Evolutionary conservation across 495 filamentous ascomycete genomes (phyloP).

Genomic region (Penicilliopsis zonata): DNA sequence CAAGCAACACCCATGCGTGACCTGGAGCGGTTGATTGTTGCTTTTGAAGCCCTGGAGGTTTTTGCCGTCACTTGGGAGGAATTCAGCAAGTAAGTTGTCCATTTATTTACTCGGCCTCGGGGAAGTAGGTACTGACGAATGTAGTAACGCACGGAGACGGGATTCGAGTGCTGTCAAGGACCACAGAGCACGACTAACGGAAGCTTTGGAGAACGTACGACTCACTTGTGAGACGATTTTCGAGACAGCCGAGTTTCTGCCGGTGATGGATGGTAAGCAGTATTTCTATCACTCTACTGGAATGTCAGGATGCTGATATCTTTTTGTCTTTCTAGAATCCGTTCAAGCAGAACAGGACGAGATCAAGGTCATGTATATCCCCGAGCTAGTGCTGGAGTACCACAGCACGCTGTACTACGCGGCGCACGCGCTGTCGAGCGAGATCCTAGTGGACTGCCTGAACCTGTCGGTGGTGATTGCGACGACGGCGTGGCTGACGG

Average conservation of each 20-base stretch:
- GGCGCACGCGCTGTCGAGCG: conserved; percentile 49
- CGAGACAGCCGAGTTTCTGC: conserved; percentile 25
- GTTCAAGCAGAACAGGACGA: conserved; percentile 31
- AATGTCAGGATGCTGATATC: too few species aligned
- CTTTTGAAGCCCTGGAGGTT: conserved; percentile 53
- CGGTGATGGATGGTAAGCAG: conserved; percentile 23
- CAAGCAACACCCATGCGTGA: conserved; percentile 57
- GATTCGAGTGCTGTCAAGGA: conserved; percentile 24
- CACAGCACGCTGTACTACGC: conserved; percentile 59
- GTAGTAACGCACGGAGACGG: conserved; percentile 19
- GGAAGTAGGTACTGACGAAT: conserved; percentile 5
- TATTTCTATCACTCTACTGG: too few species aligned
- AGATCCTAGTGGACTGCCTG: conserved; percentile 63
- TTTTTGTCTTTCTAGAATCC: conserved; percentile 14
- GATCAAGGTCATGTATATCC: conserved; percentile 64
- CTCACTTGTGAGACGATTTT: too few species aligned
- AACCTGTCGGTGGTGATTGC: conserved; percentile 58
- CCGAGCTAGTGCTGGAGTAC: conserved; percentile 73
- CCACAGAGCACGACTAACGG: conserved; percentile 19
- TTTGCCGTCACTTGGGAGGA: conserved; percentile 39
- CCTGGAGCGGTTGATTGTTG: conserved; percentile 55
- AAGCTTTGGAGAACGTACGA: conserved; percentile 20
- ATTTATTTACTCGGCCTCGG: too few species aligned
- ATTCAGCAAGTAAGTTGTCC: conserved; percentile 25
- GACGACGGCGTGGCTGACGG: conserved; percentile 48